Evolutionary conservation across 2,329 filamentous ascomycete genomes (phyloP), one percentile per base, ranked within the genome.

Genomic region (Alternaria sp.): DNA sequence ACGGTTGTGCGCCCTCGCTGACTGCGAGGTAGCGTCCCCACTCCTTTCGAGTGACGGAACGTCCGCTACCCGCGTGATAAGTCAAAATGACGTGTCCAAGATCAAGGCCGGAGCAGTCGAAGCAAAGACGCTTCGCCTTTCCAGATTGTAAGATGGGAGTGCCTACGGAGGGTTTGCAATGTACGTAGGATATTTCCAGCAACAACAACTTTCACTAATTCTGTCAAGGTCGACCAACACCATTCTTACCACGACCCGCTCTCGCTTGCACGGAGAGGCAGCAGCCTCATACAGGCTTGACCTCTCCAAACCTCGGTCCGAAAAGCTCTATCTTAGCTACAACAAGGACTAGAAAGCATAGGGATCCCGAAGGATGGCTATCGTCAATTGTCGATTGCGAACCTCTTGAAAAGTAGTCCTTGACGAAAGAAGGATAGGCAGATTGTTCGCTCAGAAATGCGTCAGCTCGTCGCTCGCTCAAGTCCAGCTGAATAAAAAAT

Each of bases 1-100:
- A 94, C 91, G 90, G 87, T 88, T 89, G 88, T 88, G 92, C 85
- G 86, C 87, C 92, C 92, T 94, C 92, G 92, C 90, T 82, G 80
- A 84, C 80, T 86, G 89, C 92, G 94, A 97, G 94, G 93, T 90
- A 88, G 85, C 85, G 85, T 85, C 86, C 90, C 90, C 84, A 85
- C 81, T 81, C 81, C 74, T 78, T 74, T 78, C 78, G 80, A 83
- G 82, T 79, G 78, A 81, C 84, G 82, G 84, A 83, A 87, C 81
- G 83, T 82, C 83, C 83, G 79, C 79, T 75, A 66, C 74, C 78
- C 78, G 81, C 78, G 69, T 63, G 49, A 63, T 65, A 65, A 65
- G 69, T 74, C 72, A 72, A 68, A 52, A 65, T 60, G 77, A 78
- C 77, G 72, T 73, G 72, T 66, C 67, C 62, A 61, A 58, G 56